These are phyloP conservation scores for Lanmaoa rubissima DNA, from an alignment of 768 basidiomycete genomes.

Conservation along the genomic window DNA sequence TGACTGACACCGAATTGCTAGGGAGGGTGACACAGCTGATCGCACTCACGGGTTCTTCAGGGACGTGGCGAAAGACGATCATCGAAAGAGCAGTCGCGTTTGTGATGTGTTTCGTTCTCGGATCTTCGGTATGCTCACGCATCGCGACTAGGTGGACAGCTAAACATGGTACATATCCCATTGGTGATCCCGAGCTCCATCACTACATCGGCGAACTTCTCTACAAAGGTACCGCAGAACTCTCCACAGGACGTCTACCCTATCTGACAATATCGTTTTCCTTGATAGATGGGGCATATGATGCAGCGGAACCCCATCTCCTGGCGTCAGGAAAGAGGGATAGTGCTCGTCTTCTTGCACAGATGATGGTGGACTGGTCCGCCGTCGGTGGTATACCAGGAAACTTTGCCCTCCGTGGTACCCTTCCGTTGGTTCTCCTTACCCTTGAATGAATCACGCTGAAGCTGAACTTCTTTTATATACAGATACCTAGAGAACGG, in stretches of 20 bases:
- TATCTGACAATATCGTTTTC: slow-evolving; percentile 3
- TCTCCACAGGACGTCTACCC: neutral
- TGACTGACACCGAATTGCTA: slow-evolving; percentile 29
- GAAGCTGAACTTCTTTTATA: slow-evolving; percentile 5
- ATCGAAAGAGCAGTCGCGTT: slow-evolving; percentile 84
- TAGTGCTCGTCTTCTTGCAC: slow-evolving; percentile 80
- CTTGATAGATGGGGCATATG: slow-evolving; percentile 66
- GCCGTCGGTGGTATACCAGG: slow-evolving; percentile 52
- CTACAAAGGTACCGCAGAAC: slow-evolving; percentile 61
- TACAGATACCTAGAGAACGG: slow-evolving; percentile 76
- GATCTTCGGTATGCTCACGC: slow-evolving; percentile 17
- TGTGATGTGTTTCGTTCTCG: slow-evolving; percentile 29
- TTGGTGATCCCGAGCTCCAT: slow-evolving; percentile 85
- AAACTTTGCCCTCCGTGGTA: slow-evolving; percentile 80
- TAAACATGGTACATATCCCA: slow-evolving; percentile 72
- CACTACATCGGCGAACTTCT: slow-evolving; percentile 89
- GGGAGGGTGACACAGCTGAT: slow-evolving; percentile 90
- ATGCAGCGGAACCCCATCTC: slow-evolving; percentile 76
- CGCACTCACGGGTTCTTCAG: slow-evolving; percentile 74
- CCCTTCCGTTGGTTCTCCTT: slow-evolving; percentile 62
- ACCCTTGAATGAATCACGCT: neutral
- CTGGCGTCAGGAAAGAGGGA: slow-evolving; percentile 86
- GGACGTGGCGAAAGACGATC: slow-evolving; percentile 87
- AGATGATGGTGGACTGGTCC: slow-evolving; percentile 86
- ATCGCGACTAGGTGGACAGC: slow-evolving; percentile 71